phyloP scores from a whole-genome alignment of 148 eudicot species.

The Rhododendron simsii region DNA sequence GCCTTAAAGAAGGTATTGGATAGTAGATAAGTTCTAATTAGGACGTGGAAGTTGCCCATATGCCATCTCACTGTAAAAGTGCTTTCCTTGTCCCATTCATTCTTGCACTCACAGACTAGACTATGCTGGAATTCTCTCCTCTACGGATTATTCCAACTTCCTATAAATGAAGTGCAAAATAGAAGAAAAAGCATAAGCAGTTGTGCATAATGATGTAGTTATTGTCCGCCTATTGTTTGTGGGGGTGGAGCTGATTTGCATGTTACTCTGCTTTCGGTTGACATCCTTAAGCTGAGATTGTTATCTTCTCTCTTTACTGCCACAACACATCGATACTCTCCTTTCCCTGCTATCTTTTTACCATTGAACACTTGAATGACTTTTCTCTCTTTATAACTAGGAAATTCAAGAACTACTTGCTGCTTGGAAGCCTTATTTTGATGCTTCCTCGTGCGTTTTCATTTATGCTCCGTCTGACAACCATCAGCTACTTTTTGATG shows the following conservation, averaged over 20 bases:
- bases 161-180: not conserved
- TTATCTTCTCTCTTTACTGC: not conserved
- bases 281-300: not conserved
- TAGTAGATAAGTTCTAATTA: not conserved
- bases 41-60: not conserved
- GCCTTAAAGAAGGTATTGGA: slow-evolving; percentile 79
- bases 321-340: not conserved
- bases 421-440: slow-evolving; percentile 86
- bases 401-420: slow-evolving; percentile 76
- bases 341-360: not conserved
- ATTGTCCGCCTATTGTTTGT: not conserved
- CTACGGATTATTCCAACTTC: not conserved
- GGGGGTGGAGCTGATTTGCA: not conserved
- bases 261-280: not conserved
- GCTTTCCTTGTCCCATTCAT: not conserved
- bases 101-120: not conserved
- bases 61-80: not conserved
- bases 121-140: not conserved
- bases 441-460: slow-evolving; percentile 60
- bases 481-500: slow-evolving; percentile 65
- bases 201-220: not conserved
- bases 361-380: slow-evolving; percentile 8
- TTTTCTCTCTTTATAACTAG: slow-evolving; percentile 28
- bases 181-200: not conserved
- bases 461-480: slow-evolving; percentile 79